phyloP scores from a whole-genome alignment of 257 asterid species.

The Lantana camara region DNA sequence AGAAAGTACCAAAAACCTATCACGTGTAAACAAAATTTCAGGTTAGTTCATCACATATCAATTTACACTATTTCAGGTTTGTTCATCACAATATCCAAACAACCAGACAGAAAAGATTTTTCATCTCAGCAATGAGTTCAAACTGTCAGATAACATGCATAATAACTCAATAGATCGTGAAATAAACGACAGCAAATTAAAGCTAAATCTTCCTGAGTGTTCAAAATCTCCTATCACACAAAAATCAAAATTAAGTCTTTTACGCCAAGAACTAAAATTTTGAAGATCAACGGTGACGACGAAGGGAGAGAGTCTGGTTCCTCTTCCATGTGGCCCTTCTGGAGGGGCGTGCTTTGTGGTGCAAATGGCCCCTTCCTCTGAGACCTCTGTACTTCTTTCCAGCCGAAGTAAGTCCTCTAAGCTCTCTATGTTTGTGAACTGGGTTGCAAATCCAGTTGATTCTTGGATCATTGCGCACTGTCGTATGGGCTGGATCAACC shows the following conservation, averaged over 20 bases:
- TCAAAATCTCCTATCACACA: background rate
- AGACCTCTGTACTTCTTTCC: conserved; percentile 43
- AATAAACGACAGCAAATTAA: background rate
- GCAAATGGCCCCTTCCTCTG: conserved; percentile 37
- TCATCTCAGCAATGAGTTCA: too few species aligned
- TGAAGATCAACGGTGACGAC: conserved; percentile 38
- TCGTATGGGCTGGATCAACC: conserved; percentile 38
- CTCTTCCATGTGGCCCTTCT: conserved; percentile 47
- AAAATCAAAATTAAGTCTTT: background rate
- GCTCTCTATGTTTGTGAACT: conserved; percentile 43
- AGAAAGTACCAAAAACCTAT: too few species aligned
- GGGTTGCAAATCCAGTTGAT: conserved; percentile 45
- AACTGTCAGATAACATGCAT: too few species aligned
- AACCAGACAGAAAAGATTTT: too few species aligned
- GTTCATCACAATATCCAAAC: too few species aligned
- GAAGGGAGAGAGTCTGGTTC: conserved; percentile 41
- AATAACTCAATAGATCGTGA: too few species aligned
- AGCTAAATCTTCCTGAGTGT: background rate
- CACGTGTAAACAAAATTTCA: too few species aligned
- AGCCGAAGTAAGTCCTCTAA: conserved; percentile 41
- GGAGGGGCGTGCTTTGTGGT: conserved; percentile 43
- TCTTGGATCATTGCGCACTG: conserved; percentile 41
- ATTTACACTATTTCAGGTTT: too few species aligned
- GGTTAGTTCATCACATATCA: too few species aligned
- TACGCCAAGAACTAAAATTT: background rate